Percentiles rank a stretch among this genome's conserved stretches.
phyloP scores from a whole-genome alignment of 441 rosid genomes.

The Brassica balearica region DNA sequence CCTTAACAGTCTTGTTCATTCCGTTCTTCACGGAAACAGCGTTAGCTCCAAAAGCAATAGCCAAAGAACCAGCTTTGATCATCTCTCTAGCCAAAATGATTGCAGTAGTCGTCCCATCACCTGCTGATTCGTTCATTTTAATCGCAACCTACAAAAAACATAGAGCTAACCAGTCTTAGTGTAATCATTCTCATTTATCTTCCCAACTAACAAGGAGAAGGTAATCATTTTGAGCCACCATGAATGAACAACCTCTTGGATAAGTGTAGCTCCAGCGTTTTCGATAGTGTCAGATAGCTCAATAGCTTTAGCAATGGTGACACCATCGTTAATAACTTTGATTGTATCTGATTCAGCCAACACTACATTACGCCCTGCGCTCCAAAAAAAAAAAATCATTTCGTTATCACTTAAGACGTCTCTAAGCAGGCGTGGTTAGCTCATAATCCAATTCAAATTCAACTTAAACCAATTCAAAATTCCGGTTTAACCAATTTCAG shows the following conservation, averaged over 20 bases:
- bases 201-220: slow-evolving; percentile 28
- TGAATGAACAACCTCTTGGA: slow-evolving; percentile 87
- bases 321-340: slow-evolving; percentile 85
- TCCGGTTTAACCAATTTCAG: not conserved
- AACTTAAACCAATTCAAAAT: not conserved
- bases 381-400: not conserved
- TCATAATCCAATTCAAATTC: slow-evolving; percentile 16
- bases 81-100: slow-evolving; percentile 84
- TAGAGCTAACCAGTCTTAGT: not conserved
- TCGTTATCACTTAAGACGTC: not conserved
- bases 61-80: slow-evolving; percentile 76
- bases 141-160: slow-evolving; percentile 64
- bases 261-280: slow-evolving; percentile 79
- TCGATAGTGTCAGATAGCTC: slow-evolving; percentile 79
- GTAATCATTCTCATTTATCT: not conserved
- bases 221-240: slow-evolving; percentile 52
- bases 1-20: slow-evolving; percentile 73
- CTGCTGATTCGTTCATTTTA: slow-evolving; percentile 83
- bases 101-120: slow-evolving; percentile 95
- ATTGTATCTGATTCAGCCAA: slow-evolving; percentile 63
- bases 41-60: slow-evolving; percentile 85
- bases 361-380: slow-evolving; percentile 83
- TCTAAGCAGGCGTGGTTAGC: not conserved
- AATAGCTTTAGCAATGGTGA: slow-evolving; percentile 81
- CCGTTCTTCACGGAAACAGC: slow-evolving; percentile 82